Conservation (phyloP, 208 protist species). For the Crithidia acanthocephali region DNA sequence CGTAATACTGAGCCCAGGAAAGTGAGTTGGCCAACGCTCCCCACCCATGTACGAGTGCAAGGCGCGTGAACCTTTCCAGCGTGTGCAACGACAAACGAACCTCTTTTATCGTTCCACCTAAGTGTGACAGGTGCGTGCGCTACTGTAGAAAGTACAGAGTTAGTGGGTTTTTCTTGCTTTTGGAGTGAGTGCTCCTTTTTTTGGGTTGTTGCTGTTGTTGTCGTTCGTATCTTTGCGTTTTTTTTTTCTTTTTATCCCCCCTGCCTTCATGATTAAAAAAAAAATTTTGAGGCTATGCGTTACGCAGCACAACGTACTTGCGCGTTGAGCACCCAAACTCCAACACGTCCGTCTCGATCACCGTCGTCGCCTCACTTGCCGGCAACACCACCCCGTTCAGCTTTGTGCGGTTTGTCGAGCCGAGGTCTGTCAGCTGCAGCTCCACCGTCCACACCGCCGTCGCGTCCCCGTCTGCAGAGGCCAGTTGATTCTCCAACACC, state of each 20-base stretch:
- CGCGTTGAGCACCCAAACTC: slow-evolving; percentile 74
- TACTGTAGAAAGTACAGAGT: too few species aligned
- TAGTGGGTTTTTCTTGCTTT: not conserved
- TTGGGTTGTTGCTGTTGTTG: not conserved
- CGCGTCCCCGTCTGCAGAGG: slow-evolving; percentile 34
- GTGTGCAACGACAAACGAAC: too few species aligned
- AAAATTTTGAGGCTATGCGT: not conserved
- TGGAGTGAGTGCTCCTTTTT: too few species aligned
- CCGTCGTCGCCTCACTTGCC: slow-evolving; percentile 35
- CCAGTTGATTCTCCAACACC: slow-evolving; percentile 37
- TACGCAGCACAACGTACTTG: slow-evolving; percentile 73
- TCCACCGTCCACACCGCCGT: slow-evolving; percentile 59
- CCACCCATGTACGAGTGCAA: too few species aligned
- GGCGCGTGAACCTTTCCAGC: too few species aligned
- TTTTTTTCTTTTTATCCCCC: slow-evolving; percentile 11
- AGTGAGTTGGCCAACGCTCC: too few species aligned
- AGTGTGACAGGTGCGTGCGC: too few species aligned
- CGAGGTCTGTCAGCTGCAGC: slow-evolving; percentile 74
- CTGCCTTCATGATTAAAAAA: not conserved
- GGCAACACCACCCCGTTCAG: slow-evolving; percentile 61
- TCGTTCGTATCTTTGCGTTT: not conserved
- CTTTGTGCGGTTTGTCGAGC: slow-evolving; percentile 73
- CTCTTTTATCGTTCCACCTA: too few species aligned
- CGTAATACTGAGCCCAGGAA: not conserved
- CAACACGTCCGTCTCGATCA: slow-evolving; percentile 77